These are phyloP conservation scores for Suillus spraguei DNA, from an alignment of 768 basidiomycete species.

Conservation along the genomic window DNA sequence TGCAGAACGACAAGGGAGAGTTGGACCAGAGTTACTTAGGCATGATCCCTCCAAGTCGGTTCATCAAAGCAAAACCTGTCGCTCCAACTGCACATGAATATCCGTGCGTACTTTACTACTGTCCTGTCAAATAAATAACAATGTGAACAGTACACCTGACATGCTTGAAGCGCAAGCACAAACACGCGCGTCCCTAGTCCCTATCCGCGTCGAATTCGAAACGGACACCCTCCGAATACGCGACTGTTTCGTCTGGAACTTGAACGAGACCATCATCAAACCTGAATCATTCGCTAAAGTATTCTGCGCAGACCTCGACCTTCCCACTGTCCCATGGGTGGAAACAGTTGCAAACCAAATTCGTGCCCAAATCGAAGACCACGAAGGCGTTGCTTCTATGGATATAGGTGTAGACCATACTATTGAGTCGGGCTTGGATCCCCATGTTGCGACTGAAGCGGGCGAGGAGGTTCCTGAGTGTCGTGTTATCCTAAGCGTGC, in stretches of 20 bases:
- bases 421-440: constrained; percentile 35
- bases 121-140: not conserved
- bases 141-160: constrained; percentile 56
- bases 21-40: constrained; percentile 91
- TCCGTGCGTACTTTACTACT: constrained; percentile 55
- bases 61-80: constrained; percentile 64
- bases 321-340: constrained; percentile 66
- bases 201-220: constrained; percentile 95
- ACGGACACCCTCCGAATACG: constrained; percentile 89
- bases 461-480: constrained; percentile 73
- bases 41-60: constrained; percentile 76
- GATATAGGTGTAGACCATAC: constrained; percentile 52
- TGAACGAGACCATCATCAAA: constrained; percentile 83
- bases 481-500: constrained; percentile 77
- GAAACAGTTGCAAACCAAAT: constrained; percentile 87
- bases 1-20: constrained; percentile 50
- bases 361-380: constrained; percentile 87
- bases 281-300: constrained; percentile 84
- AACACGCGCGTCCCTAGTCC: constrained; percentile 63
- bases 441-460: constrained; percentile 38
- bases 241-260: constrained; percentile 96
- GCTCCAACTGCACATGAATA: constrained; percentile 69
- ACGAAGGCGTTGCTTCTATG: constrained; percentile 79
- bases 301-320: constrained; percentile 88
- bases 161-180: constrained; percentile 64